These are phyloP conservation scores for Akanthomyces dipterigenus DNA, from an alignment of 2,329 filamentous ascomycete genomes.

Conservation along the genomic window DNA sequence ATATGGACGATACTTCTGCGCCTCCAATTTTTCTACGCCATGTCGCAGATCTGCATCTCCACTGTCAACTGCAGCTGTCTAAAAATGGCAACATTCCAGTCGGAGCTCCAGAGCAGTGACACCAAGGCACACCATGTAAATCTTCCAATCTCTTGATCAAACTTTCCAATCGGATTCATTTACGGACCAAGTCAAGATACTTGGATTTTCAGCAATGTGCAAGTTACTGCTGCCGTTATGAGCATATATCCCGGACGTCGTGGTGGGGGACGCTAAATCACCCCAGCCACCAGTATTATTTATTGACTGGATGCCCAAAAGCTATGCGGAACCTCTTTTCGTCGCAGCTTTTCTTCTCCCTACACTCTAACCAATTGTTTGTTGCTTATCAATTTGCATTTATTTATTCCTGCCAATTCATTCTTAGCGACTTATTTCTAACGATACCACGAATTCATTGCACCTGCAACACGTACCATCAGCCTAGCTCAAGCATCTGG, in stretches of 20 bases:
- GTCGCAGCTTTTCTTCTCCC: background rate
- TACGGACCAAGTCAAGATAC: too few relatives aligned
- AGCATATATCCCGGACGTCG: background rate
- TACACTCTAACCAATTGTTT: background rate
- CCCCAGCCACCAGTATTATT: conserved; percentile 11
- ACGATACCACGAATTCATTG: background rate
- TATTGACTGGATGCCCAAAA: background rate
- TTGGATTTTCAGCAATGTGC: too few relatives aligned
- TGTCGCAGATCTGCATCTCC: background rate
- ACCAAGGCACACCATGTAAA: background rate
- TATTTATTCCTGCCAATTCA: background rate
- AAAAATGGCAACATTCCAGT: background rate
- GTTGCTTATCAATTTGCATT: background rate
- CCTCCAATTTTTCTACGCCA: background rate
- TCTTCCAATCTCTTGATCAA: background rate
- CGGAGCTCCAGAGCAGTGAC: background rate
- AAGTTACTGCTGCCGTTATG: background rate
- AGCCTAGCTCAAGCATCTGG: too few relatives aligned
- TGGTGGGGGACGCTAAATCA: conserved; percentile 11
- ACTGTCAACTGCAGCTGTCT: background rate
- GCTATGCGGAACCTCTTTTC: background rate
- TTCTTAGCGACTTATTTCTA: background rate
- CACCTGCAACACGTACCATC: background rate
- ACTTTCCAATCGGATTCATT: too few relatives aligned
- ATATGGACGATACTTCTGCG: background rate